Conservation (phyloP, 1,284 basidiomycete species). For the Pholiota adiposa region DNA sequence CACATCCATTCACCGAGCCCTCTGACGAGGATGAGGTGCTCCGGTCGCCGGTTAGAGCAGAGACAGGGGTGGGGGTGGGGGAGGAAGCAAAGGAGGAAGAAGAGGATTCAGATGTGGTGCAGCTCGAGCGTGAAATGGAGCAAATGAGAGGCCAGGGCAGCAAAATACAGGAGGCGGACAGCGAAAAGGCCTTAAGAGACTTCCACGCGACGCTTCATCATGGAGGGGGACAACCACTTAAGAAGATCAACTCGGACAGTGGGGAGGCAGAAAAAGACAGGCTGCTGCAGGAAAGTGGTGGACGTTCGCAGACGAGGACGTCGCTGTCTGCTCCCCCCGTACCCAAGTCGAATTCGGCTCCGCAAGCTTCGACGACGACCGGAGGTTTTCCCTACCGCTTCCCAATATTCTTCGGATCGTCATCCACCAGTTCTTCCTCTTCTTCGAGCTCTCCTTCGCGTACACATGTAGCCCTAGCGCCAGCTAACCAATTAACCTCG, state of each 20-base stretch:
- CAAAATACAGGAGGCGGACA: conserved; percentile 1
- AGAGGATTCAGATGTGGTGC: conserved; percentile 16
- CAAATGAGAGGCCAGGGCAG: conserved; percentile 13
- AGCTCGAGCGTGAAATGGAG: conserved; percentile 23
- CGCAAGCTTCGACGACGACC: conserved; percentile 2
- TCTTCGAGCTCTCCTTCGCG: background rate
- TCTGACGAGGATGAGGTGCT: background rate
- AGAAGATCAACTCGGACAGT: background rate
- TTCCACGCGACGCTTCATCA: background rate
- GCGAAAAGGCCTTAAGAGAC: background rate
- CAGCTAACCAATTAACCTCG: background rate
- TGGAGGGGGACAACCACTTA: background rate
- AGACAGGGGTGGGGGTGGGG: background rate
- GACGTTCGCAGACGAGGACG: conserved; percentile 13
- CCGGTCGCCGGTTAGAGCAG: background rate
- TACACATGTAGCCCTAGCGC: background rate
- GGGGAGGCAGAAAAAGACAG: background rate
- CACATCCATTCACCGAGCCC: conserved; percentile 21
- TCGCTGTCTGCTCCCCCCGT: conserved; percentile 18
- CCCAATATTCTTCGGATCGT: conserved; percentile 20
- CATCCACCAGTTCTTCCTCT: conserved; percentile 1
- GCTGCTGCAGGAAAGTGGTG: background rate
- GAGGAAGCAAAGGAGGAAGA: background rate
- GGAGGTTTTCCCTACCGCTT: conserved; percentile 18
- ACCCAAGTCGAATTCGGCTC: conserved; percentile 14